Conservation (phyloP, 331 rosid genomes). For the Malus hybrid region DNA sequence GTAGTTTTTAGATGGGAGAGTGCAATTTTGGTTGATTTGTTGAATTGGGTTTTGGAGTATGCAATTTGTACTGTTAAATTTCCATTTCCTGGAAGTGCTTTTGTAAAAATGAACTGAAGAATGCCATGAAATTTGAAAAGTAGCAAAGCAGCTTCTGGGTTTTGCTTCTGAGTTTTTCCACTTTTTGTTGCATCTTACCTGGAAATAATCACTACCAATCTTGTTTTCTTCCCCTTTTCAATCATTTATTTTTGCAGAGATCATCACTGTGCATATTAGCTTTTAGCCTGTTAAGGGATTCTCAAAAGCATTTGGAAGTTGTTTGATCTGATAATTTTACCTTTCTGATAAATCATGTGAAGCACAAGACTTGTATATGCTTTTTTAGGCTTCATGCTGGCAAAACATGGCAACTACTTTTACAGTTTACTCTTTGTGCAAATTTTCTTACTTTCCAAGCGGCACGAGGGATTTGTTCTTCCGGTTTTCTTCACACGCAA, state of each 20-base stretch:
- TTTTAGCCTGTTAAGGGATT: not conserved
- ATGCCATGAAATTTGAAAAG: not conserved
- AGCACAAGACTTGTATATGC: not conserved
- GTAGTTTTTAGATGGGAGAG: not conserved
- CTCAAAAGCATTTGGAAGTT: not conserved
- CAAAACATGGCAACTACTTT: not conserved
- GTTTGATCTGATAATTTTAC: not conserved
- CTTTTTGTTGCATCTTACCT: not conserved
- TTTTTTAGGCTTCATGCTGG: not conserved
- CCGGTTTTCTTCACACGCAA: not conserved
- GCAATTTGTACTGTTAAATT: not conserved
- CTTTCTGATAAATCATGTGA: not conserved
- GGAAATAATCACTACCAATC: not conserved
- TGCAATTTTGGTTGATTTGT: not conserved
- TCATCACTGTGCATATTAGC: not conserved
- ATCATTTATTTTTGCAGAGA: not conserved
- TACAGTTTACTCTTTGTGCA: not conserved
- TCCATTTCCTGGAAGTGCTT: not conserved
- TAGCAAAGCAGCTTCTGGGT: not conserved
- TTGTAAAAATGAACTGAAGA: not conserved
- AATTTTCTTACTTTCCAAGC: not conserved
- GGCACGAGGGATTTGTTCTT: not conserved
- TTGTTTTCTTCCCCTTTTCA: not conserved
- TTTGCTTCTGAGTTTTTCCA: not conserved
- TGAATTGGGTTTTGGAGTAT: slow-evolving; percentile 1